Base-by-base conservation (phyloP, 192 early-diverging fungal species). In the Entophlyctis luteolus region DNA sequence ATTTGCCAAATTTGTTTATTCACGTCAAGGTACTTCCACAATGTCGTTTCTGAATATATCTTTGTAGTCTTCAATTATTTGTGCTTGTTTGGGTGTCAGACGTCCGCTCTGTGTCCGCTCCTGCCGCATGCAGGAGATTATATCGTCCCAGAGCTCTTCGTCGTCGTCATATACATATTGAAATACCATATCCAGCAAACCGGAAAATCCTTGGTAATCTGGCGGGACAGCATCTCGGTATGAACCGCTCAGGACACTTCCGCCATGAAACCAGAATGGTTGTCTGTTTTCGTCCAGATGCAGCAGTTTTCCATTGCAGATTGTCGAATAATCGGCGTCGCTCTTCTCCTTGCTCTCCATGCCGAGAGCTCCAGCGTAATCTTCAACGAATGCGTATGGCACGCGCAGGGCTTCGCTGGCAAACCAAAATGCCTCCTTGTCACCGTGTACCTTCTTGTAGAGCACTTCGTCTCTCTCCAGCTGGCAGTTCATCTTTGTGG, bases 351-450 rank as follows among this genome's bases (percentile, higher is more conserved):
- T 60, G 27, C 12, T 35, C 25, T 18, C n/a, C 4, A 35, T 36
- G 18, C 55, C 55, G 37, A 58, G n/a, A 38, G 18, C n/a, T 14
- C 59, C 38, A n/a, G 31, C 59, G 28, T 36, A 60, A 18, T 38
- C 16, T 20, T 14, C 23, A 45, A 14, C 37, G 29, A 60, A 60
- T 22, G 8, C 12, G 46, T 36, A 60, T 14, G 59, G 59, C 34
- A 60, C 59, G 2, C 59, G 1, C 18, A 60, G 39, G n/a, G 37
- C 22, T 36, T 60, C 59, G 27, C 35, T 60, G 2, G 59, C 59
- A n/a, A 60, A 45, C 59, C 59, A 60, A 60, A 60, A 60, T 8
- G 37, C 20, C 46, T 60, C 58, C 31, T 60, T 60, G 25, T 60
- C 58, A 22, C 58, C 58, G 36, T 60, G 35, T 35, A 35, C 36